A percentile compares a stretch with the other conserved stretches of the same genome.
These are phyloP conservation scores for Aspergillus nomiae DNA, from an alignment of 2,329 filamentous ascomycete genomes.

Conservation along the genomic window DNA sequence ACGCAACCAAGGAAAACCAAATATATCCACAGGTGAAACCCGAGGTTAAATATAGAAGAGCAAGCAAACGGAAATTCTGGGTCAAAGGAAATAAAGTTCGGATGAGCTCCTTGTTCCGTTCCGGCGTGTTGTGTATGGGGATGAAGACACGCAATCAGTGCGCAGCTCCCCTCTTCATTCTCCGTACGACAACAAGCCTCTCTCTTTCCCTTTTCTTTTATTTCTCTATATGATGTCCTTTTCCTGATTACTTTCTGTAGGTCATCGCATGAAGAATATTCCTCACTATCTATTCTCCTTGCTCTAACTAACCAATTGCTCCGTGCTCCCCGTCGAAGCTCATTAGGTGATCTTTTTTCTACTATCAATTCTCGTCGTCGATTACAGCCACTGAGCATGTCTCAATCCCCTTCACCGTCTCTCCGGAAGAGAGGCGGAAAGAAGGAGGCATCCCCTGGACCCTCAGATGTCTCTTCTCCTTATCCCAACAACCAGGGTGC, in stretches of 20 bases:
- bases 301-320: constrained; percentile 11
- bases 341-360: constrained; percentile 13
- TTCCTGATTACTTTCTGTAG: constrained; percentile 17
- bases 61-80: not conserved
- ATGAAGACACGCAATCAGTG: constrained; percentile 27
- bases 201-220: constrained; percentile 15
- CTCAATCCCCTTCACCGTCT: constrained; percentile 37
- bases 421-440: constrained; percentile 47
- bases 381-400: constrained; percentile 30
- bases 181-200: constrained; percentile 5
- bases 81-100: constrained; percentile 8
- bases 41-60: not conserved
- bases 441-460: constrained; percentile 33
- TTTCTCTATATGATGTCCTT: constrained; percentile 17
- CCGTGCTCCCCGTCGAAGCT: constrained; percentile 8
- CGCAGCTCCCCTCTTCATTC: not conserved
- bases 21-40: not conserved
- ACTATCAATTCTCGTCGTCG: constrained; percentile 4
- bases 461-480: constrained; percentile 26
- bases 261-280: constrained; percentile 12
- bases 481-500: constrained; percentile 14
- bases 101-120: constrained; percentile 26
- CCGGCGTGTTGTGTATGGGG: constrained; percentile 15
- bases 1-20: not conserved
- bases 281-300: not conserved